Base-by-base conservation (phyloP, 225 moss, liverwort and hornwort species). In the Takakia lepidozioides region DNA sequence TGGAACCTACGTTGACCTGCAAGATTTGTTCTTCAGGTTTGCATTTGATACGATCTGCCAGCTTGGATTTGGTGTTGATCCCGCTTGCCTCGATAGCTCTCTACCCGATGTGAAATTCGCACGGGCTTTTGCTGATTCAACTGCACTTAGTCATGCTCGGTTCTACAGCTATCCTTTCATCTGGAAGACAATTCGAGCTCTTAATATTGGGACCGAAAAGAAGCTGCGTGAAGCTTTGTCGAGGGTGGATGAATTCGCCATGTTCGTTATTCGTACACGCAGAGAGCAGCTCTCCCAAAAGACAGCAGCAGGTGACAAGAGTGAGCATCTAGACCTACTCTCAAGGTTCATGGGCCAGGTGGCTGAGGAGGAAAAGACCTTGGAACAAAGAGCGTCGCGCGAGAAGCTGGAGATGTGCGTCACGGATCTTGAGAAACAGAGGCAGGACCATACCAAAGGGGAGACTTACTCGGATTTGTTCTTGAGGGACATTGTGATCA, bases 41-140 rank as follows among this genome's bases (percentile, higher is more conserved):
- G 46, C 60, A 0, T 61, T 78, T 16, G 72, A 69, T 20, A 69
- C 36, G 24, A 68, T 68, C 25, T 81, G 71, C 55, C 54, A 52
- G 13, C 42, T 75, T 5, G 75, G 49, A 16, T 75, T 81, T 45
- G 68, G 75, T 8, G 55, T 69, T 10, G 75, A 81, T 6, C 64
- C 61, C 8, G 62, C 61, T 9, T 72, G 68, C 41, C 55, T 75
- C 19, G 59, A 65, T 17, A 8, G 27, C 1, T 64, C 56, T 20
- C 58, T 74, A 1, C 65, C 75, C 3, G n/a, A 11, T 2, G 63
- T 62, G 49, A 65, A 36, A 29, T 68, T 78, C 18, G 72, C 69
- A 0, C 48, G 47, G 27, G 81, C 76, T n/a, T 77, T 74, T 6
- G 70, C 76, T 14, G 48, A 52, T 3, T 51, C 62, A 0, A 71